Evolutionary conservation across 257 asterid genomes (phyloP).

Genomic region (Salvia miltiorrhiza): DNA sequence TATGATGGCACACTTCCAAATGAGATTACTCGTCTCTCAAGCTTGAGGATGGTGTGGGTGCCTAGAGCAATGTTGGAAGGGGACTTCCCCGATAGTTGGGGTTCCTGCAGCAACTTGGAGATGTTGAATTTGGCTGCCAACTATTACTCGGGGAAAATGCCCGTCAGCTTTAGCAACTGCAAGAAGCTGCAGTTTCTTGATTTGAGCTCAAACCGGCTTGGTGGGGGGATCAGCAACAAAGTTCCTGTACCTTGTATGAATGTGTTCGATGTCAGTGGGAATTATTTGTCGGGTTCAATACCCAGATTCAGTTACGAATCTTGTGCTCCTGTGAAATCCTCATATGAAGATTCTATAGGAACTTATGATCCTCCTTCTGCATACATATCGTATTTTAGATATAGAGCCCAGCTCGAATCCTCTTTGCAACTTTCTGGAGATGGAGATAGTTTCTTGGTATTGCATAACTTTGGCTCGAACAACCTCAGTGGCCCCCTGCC

Average conservation of each 20-base stretch:
- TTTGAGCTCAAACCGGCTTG: constrained; percentile 69
- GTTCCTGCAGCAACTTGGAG: constrained; percentile 70
- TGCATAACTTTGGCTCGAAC: constrained; percentile 72
- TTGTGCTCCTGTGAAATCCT: constrained; percentile 40
- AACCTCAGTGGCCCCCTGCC: constrained; percentile 51
- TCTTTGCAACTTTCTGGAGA: constrained; percentile 38
- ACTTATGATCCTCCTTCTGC: constrained; percentile 51
- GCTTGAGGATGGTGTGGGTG: constrained; percentile 90
- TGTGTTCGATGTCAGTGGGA: constrained; percentile 73
- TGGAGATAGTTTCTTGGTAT: constrained; percentile 36
- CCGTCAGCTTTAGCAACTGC: constrained; percentile 52
- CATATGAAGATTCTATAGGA: constrained; percentile 13
- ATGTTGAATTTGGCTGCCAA: constrained; percentile 81
- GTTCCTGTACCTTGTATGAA: constrained; percentile 87
- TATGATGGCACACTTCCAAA: constrained; percentile 66
- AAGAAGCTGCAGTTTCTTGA: constrained; percentile 75
- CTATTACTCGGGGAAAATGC: constrained; percentile 48
- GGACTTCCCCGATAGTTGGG: constrained; percentile 64
- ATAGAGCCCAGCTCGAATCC: constrained; percentile 36
- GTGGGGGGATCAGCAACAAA: constrained; percentile 53
- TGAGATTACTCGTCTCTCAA: constrained; percentile 48
- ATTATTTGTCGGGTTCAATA: constrained; percentile 63
- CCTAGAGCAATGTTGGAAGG: constrained; percentile 78
- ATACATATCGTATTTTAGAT: constrained; percentile 51
- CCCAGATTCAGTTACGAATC: constrained; percentile 49